Conservation (phyloP, 257 asterid species). For the Vinca minor region DNA sequence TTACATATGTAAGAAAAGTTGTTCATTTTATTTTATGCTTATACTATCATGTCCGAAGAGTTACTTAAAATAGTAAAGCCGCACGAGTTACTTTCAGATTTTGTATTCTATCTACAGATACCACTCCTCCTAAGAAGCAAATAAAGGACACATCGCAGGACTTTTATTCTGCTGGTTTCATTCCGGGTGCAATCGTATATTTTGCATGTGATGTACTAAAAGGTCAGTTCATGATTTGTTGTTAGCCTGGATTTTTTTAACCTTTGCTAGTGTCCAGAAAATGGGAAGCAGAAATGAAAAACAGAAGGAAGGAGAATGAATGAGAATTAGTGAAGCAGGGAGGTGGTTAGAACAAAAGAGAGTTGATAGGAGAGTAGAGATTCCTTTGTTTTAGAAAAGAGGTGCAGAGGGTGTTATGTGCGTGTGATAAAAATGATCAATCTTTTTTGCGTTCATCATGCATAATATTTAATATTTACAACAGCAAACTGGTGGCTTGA, state of each 20-base stretch:
- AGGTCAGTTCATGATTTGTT: conserved; percentile 35
- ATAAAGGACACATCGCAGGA: conserved; percentile 65
- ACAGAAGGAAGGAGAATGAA: background rate
- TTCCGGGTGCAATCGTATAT: conserved; percentile 93
- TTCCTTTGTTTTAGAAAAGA: background rate
- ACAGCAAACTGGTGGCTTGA: background rate
- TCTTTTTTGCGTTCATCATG: too few species aligned
- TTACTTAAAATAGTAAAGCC: conserved; percentile 7
- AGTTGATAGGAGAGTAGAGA: background rate
- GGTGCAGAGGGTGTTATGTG: background rate
- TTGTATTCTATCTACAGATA: conserved; percentile 40
- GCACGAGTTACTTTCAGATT: conserved; percentile 6
- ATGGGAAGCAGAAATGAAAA: background rate
- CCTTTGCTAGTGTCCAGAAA: background rate
- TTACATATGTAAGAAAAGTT: conserved; percentile 57
- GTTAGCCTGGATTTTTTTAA: background rate
- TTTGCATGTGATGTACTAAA: conserved; percentile 53
- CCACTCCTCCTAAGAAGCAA: conserved; percentile 91
- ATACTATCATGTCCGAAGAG: background rate
- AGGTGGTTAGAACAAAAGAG: too few species aligned
- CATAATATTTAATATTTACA: background rate
- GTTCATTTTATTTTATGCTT: background rate
- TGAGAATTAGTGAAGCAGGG: background rate
- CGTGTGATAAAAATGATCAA: background rate
- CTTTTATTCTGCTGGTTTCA: conserved; percentile 75